Conservation (phyloP, 2,329 filamentous ascomycete species). For the Aspergillus neoniger region DNA sequence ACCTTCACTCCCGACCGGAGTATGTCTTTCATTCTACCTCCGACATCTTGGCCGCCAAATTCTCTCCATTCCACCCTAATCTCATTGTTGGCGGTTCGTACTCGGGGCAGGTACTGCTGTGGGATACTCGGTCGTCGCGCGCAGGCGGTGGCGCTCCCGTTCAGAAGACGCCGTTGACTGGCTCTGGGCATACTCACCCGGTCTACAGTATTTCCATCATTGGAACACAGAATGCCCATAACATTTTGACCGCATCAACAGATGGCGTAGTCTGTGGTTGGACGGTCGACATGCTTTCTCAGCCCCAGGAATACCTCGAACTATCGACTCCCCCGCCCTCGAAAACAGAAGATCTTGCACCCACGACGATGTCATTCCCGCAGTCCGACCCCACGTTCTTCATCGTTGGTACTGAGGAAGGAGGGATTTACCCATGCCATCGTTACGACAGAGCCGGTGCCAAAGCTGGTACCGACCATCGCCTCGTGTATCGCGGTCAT, state of each 20-base stretch:
- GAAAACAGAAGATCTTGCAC: conserved; percentile 91
- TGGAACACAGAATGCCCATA: conserved; percentile 97
- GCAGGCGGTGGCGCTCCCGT: conserved; percentile 69
- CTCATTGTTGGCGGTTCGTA: conserved; percentile 95
- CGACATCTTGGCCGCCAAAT: conserved; percentile 91
- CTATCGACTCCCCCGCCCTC: conserved; percentile 81
- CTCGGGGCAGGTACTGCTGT: conserved; percentile 91
- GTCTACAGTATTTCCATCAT: conserved; percentile 95
- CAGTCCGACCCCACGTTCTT: conserved; percentile 96
- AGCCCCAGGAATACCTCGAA: conserved; percentile 91
- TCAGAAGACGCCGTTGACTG: conserved; percentile 93
- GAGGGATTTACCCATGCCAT: conserved; percentile 93
- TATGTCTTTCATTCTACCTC: conserved; percentile 96
- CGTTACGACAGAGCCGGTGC: conserved; percentile 95
- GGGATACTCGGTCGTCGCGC: conserved; percentile 90
- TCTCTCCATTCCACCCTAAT: conserved; percentile 98
- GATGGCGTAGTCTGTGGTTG: conserved; percentile 96
- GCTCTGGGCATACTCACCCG: conserved; percentile 92
- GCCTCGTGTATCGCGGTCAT: conserved; percentile 86
- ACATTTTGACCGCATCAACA: conserved; percentile 95
- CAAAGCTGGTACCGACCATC: conserved; percentile 89
- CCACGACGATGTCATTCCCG: conserved; percentile 92
- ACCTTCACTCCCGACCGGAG: conserved; percentile 90
- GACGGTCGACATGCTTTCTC: conserved; percentile 96
- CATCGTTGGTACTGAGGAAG: conserved; percentile 94